These are phyloP conservation scores for Monascus purpureus DNA, from an alignment of 495 filamentous ascomycete genomes.

Conservation along the genomic window DNA sequence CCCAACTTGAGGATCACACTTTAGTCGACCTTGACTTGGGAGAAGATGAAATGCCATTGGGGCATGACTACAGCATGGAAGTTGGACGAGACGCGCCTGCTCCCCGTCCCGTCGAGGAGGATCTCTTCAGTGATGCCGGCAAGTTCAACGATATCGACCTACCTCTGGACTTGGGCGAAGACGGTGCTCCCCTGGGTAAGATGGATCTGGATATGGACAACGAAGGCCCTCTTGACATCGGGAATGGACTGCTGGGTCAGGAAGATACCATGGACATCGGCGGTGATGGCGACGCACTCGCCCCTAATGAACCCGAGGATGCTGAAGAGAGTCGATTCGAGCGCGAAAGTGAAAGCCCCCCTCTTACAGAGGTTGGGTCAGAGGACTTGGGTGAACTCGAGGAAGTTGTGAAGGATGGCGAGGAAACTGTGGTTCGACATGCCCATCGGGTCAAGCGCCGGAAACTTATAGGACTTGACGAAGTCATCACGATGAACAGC, in stretches of 20 bases:
- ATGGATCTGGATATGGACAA: constrained; percentile 21
- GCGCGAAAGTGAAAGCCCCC: constrained; percentile 40
- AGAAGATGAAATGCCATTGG: constrained; percentile 31
- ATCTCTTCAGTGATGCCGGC: constrained; percentile 54
- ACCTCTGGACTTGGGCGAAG: constrained; percentile 39
- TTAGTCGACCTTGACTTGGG: constrained; percentile 39
- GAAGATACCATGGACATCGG: constrained; percentile 35
- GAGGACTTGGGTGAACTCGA: constrained; percentile 34
- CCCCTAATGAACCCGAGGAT: constrained; percentile 33
- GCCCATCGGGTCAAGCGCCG: constrained; percentile 63
- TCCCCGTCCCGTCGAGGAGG: constrained; percentile 50
- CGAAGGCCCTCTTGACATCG: constrained; percentile 17
- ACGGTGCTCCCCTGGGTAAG: constrained; percentile 31
- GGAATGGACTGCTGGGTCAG: constrained; percentile 12
- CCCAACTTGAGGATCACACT: constrained; percentile 33
- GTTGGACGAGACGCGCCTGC: constrained; percentile 67
- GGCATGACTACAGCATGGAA: constrained; percentile 56
- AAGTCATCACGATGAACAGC: constrained; percentile 42
- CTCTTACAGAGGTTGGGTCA: constrained; percentile 42
- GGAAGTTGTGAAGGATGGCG: too few species aligned
- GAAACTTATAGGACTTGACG: constrained; percentile 57
- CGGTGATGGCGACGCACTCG: constrained; percentile 29
- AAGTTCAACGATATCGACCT: constrained; percentile 35
- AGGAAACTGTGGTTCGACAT: constrained; percentile 38
- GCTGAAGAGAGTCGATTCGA: constrained; percentile 45